Base-by-base conservation (phyloP, 148 eudicot species). In the Nepenthes mirabilis region DNA sequence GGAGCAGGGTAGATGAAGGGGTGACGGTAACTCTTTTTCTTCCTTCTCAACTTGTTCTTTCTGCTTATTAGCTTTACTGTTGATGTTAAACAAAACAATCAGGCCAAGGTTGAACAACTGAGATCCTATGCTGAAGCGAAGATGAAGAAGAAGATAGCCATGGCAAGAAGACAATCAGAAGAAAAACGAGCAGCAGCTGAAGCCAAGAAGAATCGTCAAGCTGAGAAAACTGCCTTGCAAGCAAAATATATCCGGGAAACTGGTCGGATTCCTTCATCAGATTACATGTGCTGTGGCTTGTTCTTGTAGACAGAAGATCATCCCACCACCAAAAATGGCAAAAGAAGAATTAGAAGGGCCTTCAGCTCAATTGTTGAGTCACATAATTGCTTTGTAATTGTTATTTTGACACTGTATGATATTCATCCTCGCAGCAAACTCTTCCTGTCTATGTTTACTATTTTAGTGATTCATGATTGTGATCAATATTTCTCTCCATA, bases 51-150 rank as follows among this genome's bases (percentile, higher is more conserved):
- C 53, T 37, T 14, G 6, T 65, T 37, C 5, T 9, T 59, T 43
- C n/a, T 33, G 14, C 34, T 47, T 47, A 56, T 62, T 36, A 37
- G 3, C 8, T 40, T 61, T 69, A 13, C 52, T 5, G 35, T 70
- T 32, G 56, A 53, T 55, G 8, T 36, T 13, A 34, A 34, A 57
- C 32, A 8, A 49, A 57, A 49, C 9, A 34, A 50, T 57, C 79
- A 91, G 97, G 96, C 96, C 13, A 75, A 86, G 80, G 84, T 91
- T 52, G 98, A 88, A 61, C 83, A 75, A 72, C 72, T 86, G 85
- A 85, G 83, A 77, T 82, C 88, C 56, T 74, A 74, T 11, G 85
- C 91, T n/a, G 83, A 88, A 62, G 88, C 81, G 36, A 91, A 91
- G 72, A 88, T 91, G 89, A 80, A 83, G 76, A 88, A 83, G 72